Base-by-base conservation (phyloP, 2,329 filamentous ascomycete genomes). In the Fusarium sp. region DNA sequence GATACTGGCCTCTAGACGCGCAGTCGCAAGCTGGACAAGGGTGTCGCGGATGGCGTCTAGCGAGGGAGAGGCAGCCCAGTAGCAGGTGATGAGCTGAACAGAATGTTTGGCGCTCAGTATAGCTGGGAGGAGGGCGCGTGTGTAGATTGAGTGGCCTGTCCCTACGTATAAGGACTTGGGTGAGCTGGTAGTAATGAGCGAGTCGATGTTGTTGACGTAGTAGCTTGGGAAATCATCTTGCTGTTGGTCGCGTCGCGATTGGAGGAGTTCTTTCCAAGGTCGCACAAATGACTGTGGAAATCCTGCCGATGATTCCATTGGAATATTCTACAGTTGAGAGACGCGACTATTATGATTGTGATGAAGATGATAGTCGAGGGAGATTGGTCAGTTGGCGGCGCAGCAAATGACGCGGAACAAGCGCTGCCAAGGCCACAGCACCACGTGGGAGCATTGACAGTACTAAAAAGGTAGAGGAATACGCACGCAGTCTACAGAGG, bases 11-110 rank as follows among this genome's bases (percentile, higher is more conserved):
- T 65, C 54, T 64, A 70, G 73, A 42, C 67, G 76, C 48, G 66
- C 26, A 25, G 35, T 76, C 1, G 89, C 91, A 8, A 95, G 81
- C 47, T 79, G 78, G 12, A 80, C 75, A 1, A 95, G 80, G 1
- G 86, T 79, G 5, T 83, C 77, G 35, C 79, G 80, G 11, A 95
- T 77, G 1, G 81, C 81, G 5, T 82, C 77, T 15, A 88, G 79
- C 0, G 87, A 88, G 2, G 81, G 75, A 0, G 91, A 93, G 0
- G 79, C 78, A 0, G 91, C 88, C 91, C 91, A 93, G 76, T 93
- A 95, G 75, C 91, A 94, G 8, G 91, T 94, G 7, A 93, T 89
- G 38, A 95, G 81, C 56, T 93, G 85, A 26, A 93, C 78, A 68
- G 92, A 91, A 43, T 81, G 76, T 32, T 83, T 78, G 3, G 91